Base-by-base conservation (phyloP, 163 green algal species). In the Volvox carteri region DNA sequence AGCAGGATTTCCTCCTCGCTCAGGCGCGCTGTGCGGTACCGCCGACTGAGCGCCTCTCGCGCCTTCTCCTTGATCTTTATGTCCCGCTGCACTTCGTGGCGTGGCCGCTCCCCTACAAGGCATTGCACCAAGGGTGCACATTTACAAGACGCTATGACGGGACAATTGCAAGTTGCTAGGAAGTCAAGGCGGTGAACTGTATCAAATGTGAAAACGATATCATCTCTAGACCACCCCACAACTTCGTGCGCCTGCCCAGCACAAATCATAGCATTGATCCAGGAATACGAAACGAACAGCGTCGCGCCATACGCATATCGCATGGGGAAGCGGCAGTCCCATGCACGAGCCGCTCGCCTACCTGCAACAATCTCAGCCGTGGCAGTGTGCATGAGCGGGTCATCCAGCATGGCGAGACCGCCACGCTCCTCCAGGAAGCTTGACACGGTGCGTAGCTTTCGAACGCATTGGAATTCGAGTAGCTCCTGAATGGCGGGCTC, bases 31-130 rank as follows among this genome's bases (percentile, higher is more conserved):
- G n/a, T 84, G 77, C 87, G 85, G 93, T 97, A 97, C 54, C 92
- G 93, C 41, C 90, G 88, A 14, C 95, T 93, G 25, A 99, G 93
- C 30, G 67, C 25, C 68, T 97, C 94, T 1, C 97, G 91, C 18
- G 97, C 97, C 18, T 80, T 75, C 94, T 99, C 97, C 95, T 99
- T 98, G 62, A 72, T 54, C 92, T 97, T 97, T 92, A 99, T 98
- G 85, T 97, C 95, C 0, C 92, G 90, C 93, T 99, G 96, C 18
- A 99, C 87, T 86, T 97, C 92, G 73, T 86, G 37, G 0, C 96
- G 95, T 2, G 93, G 76, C 7, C 93, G 90, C 1, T 92, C 94
- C 14, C 85, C 90, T 86, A 78, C 44, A 54, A 18, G 33, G 19
- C 35, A 73, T 4, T 39, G 62, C 62, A 73, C 23, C 62, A n/a